phyloP scores from a whole-genome alignment of 1,284 basidiomycete species.

The Erythrobasidium hasegawianum region DNA sequence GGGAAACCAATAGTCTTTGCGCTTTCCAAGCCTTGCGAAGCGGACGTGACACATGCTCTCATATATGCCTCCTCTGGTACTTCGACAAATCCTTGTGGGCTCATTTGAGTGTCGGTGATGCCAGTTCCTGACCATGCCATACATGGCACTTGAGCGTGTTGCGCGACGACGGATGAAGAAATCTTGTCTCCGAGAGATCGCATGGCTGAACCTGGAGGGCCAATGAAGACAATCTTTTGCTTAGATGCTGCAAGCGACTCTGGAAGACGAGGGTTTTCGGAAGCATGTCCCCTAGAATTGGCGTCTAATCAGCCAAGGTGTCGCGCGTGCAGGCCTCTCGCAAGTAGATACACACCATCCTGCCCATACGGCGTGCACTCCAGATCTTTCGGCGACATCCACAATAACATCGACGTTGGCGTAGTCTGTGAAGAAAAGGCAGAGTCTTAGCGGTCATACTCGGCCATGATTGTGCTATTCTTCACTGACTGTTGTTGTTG shows the following conservation, averaged over 20 bases:
- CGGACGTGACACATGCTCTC: slow-evolving; percentile 81
- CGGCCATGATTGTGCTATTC: too few species aligned
- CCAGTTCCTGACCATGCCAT: slow-evolving; percentile 99
- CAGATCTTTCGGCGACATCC: slow-evolving; percentile 93
- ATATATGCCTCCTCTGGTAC: slow-evolving; percentile 89
- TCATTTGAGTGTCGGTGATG: slow-evolving; percentile 81
- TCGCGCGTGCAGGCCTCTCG: too few species aligned
- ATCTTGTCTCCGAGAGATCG: slow-evolving; percentile 99
- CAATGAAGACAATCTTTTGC: slow-evolving; percentile 98
- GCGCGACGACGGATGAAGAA: slow-evolving; percentile 97
- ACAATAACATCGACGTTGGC: slow-evolving; percentile 99
- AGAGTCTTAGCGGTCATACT: too few species aligned
- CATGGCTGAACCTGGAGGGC: slow-evolving; percentile 98
- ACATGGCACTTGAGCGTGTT: slow-evolving; percentile 93
- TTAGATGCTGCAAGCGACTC: slow-evolving; percentile 87
- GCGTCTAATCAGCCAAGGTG: background rate
- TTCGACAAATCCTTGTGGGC: slow-evolving; percentile 83
- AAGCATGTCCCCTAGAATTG: slow-evolving; percentile 79
- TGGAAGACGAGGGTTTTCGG: slow-evolving; percentile 95
- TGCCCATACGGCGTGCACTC: slow-evolving; percentile 99
- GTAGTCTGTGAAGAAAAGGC: slow-evolving; percentile 60
- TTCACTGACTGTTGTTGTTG: slow-evolving; percentile 85
- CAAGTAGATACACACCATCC: slow-evolving; percentile 87
- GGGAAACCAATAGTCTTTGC: slow-evolving; percentile 92
- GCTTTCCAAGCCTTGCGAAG: slow-evolving; percentile 79